Evolutionary conservation across 2,329 filamentous ascomycete genomes (phyloP), one percentile per base, ranked within the genome.

Genomic region (Talaromyces pinophilus): DNA sequence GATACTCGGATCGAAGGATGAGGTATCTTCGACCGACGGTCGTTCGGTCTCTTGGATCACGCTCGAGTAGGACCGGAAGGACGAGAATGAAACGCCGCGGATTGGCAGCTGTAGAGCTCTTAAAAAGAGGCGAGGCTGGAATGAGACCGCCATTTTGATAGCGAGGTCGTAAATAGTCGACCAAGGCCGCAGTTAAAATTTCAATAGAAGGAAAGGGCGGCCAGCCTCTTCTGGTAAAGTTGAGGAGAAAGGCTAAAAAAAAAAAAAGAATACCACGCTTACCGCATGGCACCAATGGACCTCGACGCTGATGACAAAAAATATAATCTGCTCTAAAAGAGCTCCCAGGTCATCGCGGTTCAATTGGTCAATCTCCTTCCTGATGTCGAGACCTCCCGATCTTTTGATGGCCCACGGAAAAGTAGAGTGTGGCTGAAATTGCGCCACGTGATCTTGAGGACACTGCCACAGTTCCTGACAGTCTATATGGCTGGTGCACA

Each of bases 61-160:
- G 13, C 83, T 84, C 65, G 86, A 83, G 78, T 87, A 88, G 62
- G 80, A 79, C 70, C 86, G 85, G 71, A 76, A 72, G 67, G 77
- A 76, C 69, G 81, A 77, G 69, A 76, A 75, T 62, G 75, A 73
- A 69, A 86, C 76, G 75, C 79, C 81, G 77, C 77, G 78, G 70
- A 81, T 83, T 69, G 82, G 77, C 71, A 81, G 77, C 75, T 79
- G 79, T 77, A 82, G 79, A 76, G 80, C 80, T 72, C 81, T 80
- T 68, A 85, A 82, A 74, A 86, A 84, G 80, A 90, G 79, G 78
- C 88, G 85, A 70, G 88, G 85, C 78, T 90, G 88, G 69, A 92
- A 80, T 88, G 92, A 92, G 59, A 69, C 64, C 77, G 59, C 63
- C 65, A 71, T 63, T 19, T 25, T 46, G 62, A 38, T 40, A 15